These are phyloP conservation scores for Colletotrichum tofieldiae DNA, from an alignment of 2,329 filamentous ascomycete species.

Conservation along the genomic window DNA sequence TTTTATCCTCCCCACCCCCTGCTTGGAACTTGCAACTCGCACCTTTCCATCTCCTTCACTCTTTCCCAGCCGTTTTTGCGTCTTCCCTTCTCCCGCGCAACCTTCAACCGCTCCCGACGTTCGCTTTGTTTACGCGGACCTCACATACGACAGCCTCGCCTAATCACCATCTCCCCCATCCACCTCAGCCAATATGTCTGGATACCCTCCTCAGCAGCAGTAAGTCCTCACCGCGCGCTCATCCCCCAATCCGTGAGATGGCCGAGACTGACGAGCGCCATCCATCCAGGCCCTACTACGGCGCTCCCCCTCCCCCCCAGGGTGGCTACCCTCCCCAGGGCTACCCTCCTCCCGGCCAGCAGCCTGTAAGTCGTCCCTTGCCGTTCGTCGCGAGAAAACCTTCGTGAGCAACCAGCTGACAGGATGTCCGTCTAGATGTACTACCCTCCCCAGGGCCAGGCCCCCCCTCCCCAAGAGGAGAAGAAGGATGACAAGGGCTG, in stretches of 20 bases:
- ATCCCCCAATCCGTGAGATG: neutral
- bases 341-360: conserved; percentile 43
- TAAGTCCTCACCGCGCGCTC: conserved; percentile 17
- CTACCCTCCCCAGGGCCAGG: conserved; percentile 50
- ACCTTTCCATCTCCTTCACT: conserved; percentile 25
- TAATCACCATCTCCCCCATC: conserved; percentile 32
- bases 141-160: conserved; percentile 2
- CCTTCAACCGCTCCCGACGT: neutral
- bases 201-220: conserved; percentile 48
- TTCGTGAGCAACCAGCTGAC: conserved; percentile 1
- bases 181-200: conserved; percentile 52
- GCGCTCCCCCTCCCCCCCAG: conserved; percentile 44
- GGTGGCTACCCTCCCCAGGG: conserved; percentile 45
- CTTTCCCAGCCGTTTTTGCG: neutral
- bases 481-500: conserved; percentile 61
- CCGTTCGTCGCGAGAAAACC: neutral
- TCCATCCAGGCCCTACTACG: conserved; percentile 42
- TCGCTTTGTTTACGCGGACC: conserved; percentile 14
- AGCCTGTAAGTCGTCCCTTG: conserved; percentile 34
- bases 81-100: conserved; percentile 7
- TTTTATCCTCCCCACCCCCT: conserved; percentile 17
- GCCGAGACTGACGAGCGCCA: conserved; percentile 23
- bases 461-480: conserved; percentile 53
- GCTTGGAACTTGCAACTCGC: conserved; percentile 3
- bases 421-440: conserved; percentile 41